Evolutionary conservation across 768 basidiomycete genomes (phyloP), one percentile per base, ranked within the genome.

Genomic region (Kockovaella imperatae): DNA sequence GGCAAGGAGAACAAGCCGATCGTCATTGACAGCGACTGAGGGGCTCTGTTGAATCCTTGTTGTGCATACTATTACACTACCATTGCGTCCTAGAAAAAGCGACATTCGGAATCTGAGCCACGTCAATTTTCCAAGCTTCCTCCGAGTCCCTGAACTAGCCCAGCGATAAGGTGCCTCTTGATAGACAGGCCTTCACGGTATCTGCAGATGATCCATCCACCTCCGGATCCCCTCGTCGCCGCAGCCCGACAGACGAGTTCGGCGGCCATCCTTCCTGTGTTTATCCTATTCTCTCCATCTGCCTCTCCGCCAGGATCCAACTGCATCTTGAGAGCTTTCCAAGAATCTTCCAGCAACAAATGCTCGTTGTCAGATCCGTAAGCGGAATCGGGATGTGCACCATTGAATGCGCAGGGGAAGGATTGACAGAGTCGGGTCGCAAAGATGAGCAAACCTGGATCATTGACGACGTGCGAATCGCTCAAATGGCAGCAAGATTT

Each of bases 221-320:
- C 24, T 32, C 47, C 52, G 18, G 36, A 26, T 3, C 55, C 57
- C 31, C 60, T 52, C 3, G 36, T 28, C 28, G 51, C 42, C 1
- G 58, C 63, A 30, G 63, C 66, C 25, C 64, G 41, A n/a, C 68
- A 44, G 17, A 70, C 61, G 44, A 68, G 42, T 47, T 70, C 69
- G n/a, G 66, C 64, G 21, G 69, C 69, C 59, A 67, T 61, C 32
- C 62, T 57, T 5, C 67, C 69, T 3, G 66, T 68, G 42, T 67
- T 66, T 28, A 70, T 66, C 53, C 60, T 56, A 40, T 67, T 66
- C 50, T 70, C 66, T 3, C 65, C 60, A 42, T 69, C 68, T 3
- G 56, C 52, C n/a, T 60, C 63, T 11, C 56, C 60, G 21, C 58
- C 64, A 7, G 64, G 63, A 35, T 70, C 67, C 7, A 68, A 40